These are phyloP conservation scores for Pseudodiploospora longispora DNA, from an alignment of 2,329 filamentous ascomycete species.

Conservation along the genomic window DNA sequence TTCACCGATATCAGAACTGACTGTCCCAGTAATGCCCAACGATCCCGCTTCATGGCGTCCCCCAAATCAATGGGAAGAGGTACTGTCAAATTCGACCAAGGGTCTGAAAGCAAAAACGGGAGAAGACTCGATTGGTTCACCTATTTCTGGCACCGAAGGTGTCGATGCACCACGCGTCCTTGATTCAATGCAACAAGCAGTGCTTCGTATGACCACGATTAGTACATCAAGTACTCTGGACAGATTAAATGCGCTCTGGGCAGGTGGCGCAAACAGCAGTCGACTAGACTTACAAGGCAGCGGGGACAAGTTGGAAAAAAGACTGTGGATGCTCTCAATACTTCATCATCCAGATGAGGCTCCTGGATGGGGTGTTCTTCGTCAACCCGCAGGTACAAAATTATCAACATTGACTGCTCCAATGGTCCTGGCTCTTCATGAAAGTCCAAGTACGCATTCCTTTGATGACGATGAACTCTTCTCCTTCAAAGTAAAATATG, in stretches of 20 bases:
- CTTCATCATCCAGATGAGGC: conserved; percentile 36
- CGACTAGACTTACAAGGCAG: background rate
- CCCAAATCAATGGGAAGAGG: conserved; percentile 5
- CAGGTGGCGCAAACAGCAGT: background rate
- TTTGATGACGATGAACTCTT: too few species aligned
- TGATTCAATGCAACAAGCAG: background rate
- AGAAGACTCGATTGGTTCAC: background rate
- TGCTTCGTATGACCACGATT: conserved; percentile 3
- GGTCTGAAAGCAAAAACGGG: background rate
- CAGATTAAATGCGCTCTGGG: conserved; percentile 9
- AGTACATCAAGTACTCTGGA: conserved; percentile 7
- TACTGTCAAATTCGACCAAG: background rate
- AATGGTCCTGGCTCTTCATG: conserved; percentile 40
- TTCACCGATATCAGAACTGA: background rate
- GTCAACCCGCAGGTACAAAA: conserved; percentile 17
- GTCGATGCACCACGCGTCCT: background rate
- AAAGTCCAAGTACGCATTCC: conserved; percentile 35
- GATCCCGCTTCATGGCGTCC: conserved; percentile 5
- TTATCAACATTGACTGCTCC: background rate
- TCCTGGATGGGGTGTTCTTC: too few species aligned
- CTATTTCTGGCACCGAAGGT: too few species aligned
- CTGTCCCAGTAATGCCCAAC: conserved; percentile 6
- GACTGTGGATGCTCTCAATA: conserved; percentile 50
- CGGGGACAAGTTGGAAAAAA: conserved; percentile 4
- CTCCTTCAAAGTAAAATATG: too few species aligned